A percentile compares a stretch with the other conserved stretches of the same genome.
Evolutionary conservation across 2,329 filamentous ascomycete genomes (phyloP).

Genomic region (Botrytis byssoidea): DNA sequence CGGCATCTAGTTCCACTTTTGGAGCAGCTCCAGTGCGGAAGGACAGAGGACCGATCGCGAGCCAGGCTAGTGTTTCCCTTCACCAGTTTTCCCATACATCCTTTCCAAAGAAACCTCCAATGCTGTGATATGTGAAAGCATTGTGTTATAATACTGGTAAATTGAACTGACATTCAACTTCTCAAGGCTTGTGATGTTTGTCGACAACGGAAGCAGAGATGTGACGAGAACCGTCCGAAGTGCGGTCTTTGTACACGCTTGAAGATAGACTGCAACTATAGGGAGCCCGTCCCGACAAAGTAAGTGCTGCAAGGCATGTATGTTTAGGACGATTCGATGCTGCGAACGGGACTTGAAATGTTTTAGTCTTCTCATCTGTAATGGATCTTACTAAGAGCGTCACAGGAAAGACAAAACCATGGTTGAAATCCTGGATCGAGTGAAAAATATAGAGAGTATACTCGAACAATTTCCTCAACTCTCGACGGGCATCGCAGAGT

Average conservation of each 20-base stretch:
- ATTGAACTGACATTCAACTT: background rate
- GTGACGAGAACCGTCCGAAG: constrained; percentile 61
- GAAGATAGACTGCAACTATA: constrained; percentile 58
- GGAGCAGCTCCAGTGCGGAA: background rate
- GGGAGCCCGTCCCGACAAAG: constrained; percentile 62
- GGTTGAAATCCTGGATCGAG: constrained; percentile 57
- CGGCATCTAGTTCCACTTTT: background rate
- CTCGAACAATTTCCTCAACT: constrained; percentile 45
- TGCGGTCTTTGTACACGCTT: constrained; percentile 59
- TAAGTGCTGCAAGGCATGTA: constrained; percentile 42
- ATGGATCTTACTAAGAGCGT: constrained; percentile 22
- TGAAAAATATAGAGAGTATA: constrained; percentile 55
- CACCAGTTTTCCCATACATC: background rate
- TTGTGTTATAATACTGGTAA: background rate
- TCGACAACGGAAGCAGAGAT: constrained; percentile 60
- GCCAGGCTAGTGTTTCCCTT: constrained; percentile 3
- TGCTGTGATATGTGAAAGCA: background rate
- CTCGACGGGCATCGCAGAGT: constrained; percentile 19
- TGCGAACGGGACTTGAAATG: constrained; percentile 7
- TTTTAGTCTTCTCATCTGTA: background rate
- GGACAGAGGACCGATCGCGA: constrained; percentile 13
- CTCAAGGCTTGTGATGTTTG: constrained; percentile 57
- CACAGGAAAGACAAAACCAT: constrained; percentile 61
- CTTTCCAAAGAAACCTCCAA: background rate
- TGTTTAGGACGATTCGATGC: background rate